phyloP scores from a whole-genome alignment of 805 yeast species.

The Debaryomyces castellii region DNA sequence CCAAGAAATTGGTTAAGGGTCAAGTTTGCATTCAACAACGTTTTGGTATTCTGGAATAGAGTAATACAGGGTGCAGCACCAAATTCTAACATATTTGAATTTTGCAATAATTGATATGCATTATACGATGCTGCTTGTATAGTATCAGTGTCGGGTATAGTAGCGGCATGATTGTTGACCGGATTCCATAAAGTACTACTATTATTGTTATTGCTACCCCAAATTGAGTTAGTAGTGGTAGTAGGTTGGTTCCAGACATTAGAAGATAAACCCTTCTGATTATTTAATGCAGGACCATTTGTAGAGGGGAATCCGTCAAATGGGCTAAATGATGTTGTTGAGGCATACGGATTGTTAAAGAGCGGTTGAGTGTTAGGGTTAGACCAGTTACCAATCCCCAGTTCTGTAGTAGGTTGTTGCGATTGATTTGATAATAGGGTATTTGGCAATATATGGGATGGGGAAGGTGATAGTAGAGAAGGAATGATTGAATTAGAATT shows the following conservation, averaged over 20 bases:
- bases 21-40: constrained; percentile 22
- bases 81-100: constrained; percentile 33
- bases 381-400: constrained; percentile 3
- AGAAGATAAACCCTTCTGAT: constrained; percentile 4
- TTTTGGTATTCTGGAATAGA: constrained; percentile 31
- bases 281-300: constrained; percentile 1
- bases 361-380: constrained; percentile 3
- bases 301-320: constrained; percentile 6
- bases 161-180: constrained; percentile 1
- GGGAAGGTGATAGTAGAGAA: constrained; percentile 5
- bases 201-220: constrained; percentile 20
- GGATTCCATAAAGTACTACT: constrained; percentile 6
- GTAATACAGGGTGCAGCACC: constrained; percentile 35
- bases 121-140: constrained; percentile 43
- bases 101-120: constrained; percentile 37
- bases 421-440: not conserved
- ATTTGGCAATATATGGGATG: constrained; percentile 5
- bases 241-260: constrained; percentile 13
- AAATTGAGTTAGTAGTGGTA: constrained; percentile 27
- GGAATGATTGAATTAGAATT: constrained; percentile 3
- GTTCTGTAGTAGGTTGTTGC: not conserved
- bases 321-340: constrained; percentile 4
- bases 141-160: constrained; percentile 24
- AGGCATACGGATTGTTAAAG: constrained; percentile 1
- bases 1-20: constrained; percentile 33